Evolutionary conservation across 805 yeast species (phyloP), one percentile per base, ranked within the genome.

Genomic region (Suhomyces kilbournensis): DNA sequence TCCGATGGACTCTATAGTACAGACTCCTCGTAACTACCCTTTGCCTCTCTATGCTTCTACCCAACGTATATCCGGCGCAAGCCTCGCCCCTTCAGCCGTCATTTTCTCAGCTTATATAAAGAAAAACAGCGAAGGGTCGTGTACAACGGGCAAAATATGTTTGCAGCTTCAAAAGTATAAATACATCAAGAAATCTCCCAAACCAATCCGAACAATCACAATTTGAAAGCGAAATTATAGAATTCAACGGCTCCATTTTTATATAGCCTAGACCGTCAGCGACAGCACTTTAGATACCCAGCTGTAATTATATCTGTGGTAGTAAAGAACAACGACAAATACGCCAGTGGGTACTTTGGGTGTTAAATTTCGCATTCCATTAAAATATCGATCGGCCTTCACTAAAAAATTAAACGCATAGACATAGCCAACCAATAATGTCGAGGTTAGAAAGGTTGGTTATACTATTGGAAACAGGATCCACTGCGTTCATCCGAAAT

Each of bases 401-500:
- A 17, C 23, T 17, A 10, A 9, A 19, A 8, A 17, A 7, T 17
- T 38, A 19, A 9, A 22, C 42, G 19, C 14, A 17, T 22, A 38
- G 42, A 9, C 19, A 38, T 17, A 17, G n/a, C 42, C 42, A 38
- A 38, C 42, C 23, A 17, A 42, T 10, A 20, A 73, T 76, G 78
- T 75, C 79, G 47, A 74, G 86, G 60, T 74, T 81, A 58, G 86
- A 82, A 60, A 71, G 85, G 51, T 76, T 82, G 53, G 85, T 82
- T 55, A 72, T 81, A 53, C 59, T 82, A 42, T 74, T 94, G 58
- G 99, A 96, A 70, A 90, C 97, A 1, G 99, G 99, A 9, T 90
- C 97, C 10, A 90, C 97, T 4, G 89, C 89, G 39, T 88, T 90
- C 66, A 94, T 94, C 44, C 81, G 98, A 58, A 90, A 90, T 64